Evolutionary conservation across 2,329 filamentous ascomycete genomes (phyloP).

Genomic region (Lasiodiplodia sp.): DNA sequence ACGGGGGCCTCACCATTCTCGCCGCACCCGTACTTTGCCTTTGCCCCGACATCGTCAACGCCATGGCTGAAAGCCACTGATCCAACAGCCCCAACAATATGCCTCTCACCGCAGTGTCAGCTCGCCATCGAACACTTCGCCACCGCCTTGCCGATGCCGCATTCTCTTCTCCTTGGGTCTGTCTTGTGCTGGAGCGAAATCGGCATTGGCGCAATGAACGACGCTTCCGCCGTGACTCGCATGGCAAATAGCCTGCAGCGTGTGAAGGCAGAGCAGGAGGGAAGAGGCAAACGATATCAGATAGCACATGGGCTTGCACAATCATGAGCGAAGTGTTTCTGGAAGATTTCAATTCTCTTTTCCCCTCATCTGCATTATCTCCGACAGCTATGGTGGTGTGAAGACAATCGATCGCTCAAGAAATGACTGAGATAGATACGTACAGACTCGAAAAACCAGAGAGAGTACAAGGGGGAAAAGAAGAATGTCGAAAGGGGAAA

Average conservation of each 20-base stretch:
- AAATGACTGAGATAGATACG: conserved; percentile 2
- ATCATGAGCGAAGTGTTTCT: neutral
- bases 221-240: neutral
- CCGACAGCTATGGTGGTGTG: neutral
- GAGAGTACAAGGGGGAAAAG: neutral
- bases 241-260: neutral
- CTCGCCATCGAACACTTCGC: neutral
- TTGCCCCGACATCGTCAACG: neutral
- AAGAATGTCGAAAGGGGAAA: neutral
- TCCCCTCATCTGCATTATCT: neutral
- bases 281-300: neutral
- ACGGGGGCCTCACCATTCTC: conserved; percentile 13
- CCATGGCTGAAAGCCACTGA: conserved; percentile 14
- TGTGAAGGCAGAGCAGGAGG: neutral
- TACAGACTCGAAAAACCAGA: neutral
- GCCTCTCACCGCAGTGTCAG: neutral
- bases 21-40: neutral
- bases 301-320: too few species aligned
- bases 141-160: neutral
- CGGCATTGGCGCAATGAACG: neutral
- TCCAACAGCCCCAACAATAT: neutral
- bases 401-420: conserved; percentile 2
- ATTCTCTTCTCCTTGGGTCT: neutral
- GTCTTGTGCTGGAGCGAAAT: neutral
- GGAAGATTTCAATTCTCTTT: neutral